phyloP scores from a whole-genome alignment of 352 stramenopile species.

The Pythium grandisporangium region DNA sequence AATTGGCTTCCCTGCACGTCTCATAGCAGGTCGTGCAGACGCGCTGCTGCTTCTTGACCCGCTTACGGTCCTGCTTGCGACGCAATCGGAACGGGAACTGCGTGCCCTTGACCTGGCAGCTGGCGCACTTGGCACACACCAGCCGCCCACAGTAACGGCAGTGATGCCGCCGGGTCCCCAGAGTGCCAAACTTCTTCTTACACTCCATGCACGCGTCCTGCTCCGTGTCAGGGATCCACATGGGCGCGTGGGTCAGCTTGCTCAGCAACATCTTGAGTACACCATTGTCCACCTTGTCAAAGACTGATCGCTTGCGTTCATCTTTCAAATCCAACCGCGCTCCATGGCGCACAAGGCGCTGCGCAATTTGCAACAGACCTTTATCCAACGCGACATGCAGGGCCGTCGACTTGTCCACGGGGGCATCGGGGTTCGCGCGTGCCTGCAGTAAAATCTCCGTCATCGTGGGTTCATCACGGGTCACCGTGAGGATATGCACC shows the following conservation, averaged over 20 bases:
- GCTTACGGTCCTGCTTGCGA: slow-evolving; percentile 46
- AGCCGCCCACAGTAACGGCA: slow-evolving; percentile 50
- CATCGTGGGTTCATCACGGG: slow-evolving; percentile 43
- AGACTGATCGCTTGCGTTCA: slow-evolving; percentile 45
- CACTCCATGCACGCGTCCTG: slow-evolving; percentile 48
- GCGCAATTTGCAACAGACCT: slow-evolving; percentile 34
- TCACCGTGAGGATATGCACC: slow-evolving; percentile 53
- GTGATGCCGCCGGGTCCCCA: slow-evolving; percentile 39
- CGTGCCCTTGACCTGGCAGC: slow-evolving; percentile 21
- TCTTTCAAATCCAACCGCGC: slow-evolving; percentile 49
- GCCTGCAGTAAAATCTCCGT: slow-evolving; percentile 54
- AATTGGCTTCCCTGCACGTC: slow-evolving; percentile 24
- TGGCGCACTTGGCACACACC: slow-evolving; percentile 35
- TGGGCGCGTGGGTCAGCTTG: slow-evolving; percentile 30
- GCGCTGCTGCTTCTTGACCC: slow-evolving; percentile 42
- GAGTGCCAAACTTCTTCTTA: slow-evolving; percentile 31
- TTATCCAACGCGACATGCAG: slow-evolving; percentile 58
- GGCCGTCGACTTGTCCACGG: slow-evolving; percentile 51
- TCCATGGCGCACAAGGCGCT: slow-evolving; percentile 38
- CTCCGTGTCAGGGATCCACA: slow-evolving; percentile 46
- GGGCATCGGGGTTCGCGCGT: slow-evolving; percentile 38
- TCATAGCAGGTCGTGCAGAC: slow-evolving; percentile 73
- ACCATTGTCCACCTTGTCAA: slow-evolving; percentile 42
- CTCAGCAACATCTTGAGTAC: slow-evolving; percentile 37
- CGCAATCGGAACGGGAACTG: slow-evolving; percentile 37